phyloP scores from a whole-genome alignment of 805 yeast genomes.

The Saccharomycopsis microspora region DNA sequence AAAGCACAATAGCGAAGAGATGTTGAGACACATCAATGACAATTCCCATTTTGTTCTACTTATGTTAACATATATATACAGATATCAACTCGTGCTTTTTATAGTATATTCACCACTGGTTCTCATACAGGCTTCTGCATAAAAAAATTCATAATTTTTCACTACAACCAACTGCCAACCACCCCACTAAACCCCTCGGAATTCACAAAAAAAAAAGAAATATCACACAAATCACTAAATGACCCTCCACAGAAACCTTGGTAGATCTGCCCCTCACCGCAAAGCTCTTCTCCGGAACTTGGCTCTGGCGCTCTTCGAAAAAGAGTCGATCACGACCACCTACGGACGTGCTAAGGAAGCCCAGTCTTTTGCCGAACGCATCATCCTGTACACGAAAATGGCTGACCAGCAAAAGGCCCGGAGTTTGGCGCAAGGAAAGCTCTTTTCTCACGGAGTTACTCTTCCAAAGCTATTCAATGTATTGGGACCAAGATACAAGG shows the following conservation, averaged over 20 bases:
- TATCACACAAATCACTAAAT: too few species aligned
- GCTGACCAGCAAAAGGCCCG: slow-evolving; percentile 21
- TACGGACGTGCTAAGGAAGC: slow-evolving; percentile 67
- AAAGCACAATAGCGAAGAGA: background rate
- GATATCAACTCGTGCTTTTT: background rate
- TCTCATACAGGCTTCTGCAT: too few species aligned
- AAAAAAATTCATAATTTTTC: too few species aligned
- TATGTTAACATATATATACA: background rate
- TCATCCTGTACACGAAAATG: slow-evolving; percentile 35
- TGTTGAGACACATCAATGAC: background rate
- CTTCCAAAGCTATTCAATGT: slow-evolving; percentile 59
- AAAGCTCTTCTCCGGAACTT: slow-evolving; percentile 51
- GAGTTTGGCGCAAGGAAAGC: slow-evolving; percentile 27
- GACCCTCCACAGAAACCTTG: slow-evolving; percentile 12
- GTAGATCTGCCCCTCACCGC: slow-evolving; percentile 38
- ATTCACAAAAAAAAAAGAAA: too few species aligned
- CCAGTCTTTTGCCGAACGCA: slow-evolving; percentile 48
- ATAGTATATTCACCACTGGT: background rate
- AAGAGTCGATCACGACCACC: slow-evolving; percentile 64
- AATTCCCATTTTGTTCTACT: background rate
- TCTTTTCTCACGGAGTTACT: slow-evolving; percentile 37
- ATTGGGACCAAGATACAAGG: slow-evolving; percentile 49
- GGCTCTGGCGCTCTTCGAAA: slow-evolving; percentile 54
- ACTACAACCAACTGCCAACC: too few species aligned
- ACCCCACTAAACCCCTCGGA: too few species aligned